phyloP scores from a whole-genome alignment of 495 filamentous ascomycete species.

The Rhypophila decipiens region DNA sequence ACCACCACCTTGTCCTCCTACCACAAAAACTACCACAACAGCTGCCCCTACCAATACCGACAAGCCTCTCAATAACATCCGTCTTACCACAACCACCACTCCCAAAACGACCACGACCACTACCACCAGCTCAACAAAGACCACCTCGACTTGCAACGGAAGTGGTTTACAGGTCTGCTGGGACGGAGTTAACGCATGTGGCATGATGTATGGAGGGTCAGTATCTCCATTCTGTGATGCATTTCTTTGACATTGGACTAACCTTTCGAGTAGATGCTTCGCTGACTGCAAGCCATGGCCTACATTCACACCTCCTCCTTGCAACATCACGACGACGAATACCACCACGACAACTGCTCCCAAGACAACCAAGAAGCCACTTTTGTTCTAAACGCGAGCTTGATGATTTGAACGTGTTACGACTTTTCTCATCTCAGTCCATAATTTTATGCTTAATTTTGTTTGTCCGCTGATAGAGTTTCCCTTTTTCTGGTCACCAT shows the following conservation, averaged over 20 bases:
- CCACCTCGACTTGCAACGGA: not conserved
- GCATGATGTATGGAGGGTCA: constrained; percentile 7
- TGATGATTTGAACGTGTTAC: no score
- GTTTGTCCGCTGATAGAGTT: no score
- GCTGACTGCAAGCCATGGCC: constrained; percentile 5
- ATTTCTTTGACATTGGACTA: not conserved
- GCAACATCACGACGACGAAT: no score
- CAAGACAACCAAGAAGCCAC: no score
- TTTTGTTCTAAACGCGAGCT: no score
- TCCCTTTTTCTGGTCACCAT: no score
- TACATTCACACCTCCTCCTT: not conserved
- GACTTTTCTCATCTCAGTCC: no score
- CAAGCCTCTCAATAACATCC: no score
- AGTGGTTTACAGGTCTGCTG: not conserved
- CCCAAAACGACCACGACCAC: not conserved
- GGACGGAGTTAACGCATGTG: constrained; percentile 4
- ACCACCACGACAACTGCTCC: no score
- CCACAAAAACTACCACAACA: no score
- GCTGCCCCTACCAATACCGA: no score
- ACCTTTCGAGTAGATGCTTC: constrained; percentile 2
- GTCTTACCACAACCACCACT: not conserved
- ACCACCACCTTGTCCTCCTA: not conserved
- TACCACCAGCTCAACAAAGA: not conserved
- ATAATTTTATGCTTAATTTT: no score
- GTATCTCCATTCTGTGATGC: not conserved